A percentile compares a stretch with the other conserved stretches of the same genome.
phyloP scores from a whole-genome alignment of 2,329 filamentous ascomycete species.

The Pyrenochaeta sp. region DNA sequence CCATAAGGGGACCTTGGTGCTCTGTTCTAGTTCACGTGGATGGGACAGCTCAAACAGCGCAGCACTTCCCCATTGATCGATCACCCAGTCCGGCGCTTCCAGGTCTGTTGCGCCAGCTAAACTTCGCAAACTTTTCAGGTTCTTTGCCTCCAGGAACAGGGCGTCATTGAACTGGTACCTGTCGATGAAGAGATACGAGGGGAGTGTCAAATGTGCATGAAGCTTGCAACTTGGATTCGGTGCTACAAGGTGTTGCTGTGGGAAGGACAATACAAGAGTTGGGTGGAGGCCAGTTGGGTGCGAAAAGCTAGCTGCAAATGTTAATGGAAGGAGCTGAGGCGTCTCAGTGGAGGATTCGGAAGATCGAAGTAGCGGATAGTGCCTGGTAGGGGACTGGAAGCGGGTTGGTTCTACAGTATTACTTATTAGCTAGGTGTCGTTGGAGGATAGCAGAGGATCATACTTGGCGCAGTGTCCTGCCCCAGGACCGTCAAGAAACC shows the following conservation, averaged over 20 bases:
- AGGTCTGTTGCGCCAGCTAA: constrained; percentile 82
- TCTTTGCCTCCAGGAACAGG: constrained; percentile 81
- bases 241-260: constrained; percentile 61
- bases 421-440: constrained; percentile 3
- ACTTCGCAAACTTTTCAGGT: constrained; percentile 72
- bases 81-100: constrained; percentile 85
- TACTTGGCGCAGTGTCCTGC: constrained; percentile 72
- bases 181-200: constrained; percentile 82
- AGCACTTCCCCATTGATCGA: constrained; percentile 78
- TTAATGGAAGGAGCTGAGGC: constrained; percentile 57
- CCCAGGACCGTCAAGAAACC: constrained; percentile 82
- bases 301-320: constrained; percentile 71
- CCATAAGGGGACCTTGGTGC: constrained; percentile 55
- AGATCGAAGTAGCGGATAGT: constrained; percentile 62
- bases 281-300: constrained; percentile 83
- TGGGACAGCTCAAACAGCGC: constrained; percentile 78
- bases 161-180: constrained; percentile 81
- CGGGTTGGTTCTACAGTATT: constrained; percentile 72
- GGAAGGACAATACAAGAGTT: constrained; percentile 72
- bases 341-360: constrained; percentile 18
- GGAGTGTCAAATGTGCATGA: constrained; percentile 83
- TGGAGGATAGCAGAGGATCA: constrained; percentile 11
- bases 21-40: neutral
- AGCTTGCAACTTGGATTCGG: constrained; percentile 66
- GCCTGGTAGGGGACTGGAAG: constrained; percentile 87